Conservation (phyloP, 768 basidiomycete genomes). For the Suillus bovinus region DNA sequence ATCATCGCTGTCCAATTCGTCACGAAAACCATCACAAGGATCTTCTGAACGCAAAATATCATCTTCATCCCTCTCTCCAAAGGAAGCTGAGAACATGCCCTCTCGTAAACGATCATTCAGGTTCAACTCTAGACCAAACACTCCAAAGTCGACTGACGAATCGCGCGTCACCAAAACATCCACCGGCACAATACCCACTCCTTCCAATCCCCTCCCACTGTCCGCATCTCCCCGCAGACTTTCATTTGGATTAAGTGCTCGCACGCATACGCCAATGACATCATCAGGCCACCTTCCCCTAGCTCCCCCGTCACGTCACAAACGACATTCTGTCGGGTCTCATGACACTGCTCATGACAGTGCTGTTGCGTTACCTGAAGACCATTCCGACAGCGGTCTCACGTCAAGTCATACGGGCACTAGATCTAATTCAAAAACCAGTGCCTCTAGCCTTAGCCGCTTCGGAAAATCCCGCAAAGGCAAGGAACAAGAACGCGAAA, state of each 20-base stretch:
- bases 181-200: constrained; percentile 25
- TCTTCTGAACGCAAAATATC: constrained; percentile 25
- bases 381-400: constrained; percentile 9
- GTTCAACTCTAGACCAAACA: constrained; percentile 29
- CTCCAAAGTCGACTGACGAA: constrained; percentile 30
- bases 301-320: constrained; percentile 21
- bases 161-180: constrained; percentile 20
- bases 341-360: constrained; percentile 34
- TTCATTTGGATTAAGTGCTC: constrained; percentile 32
- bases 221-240: constrained; percentile 35
- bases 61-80: constrained; percentile 24
- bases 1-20: constrained; percentile 23
- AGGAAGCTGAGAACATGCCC: constrained; percentile 12
- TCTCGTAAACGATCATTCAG: constrained; percentile 34
- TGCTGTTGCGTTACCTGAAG: constrained; percentile 34
- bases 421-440: constrained; percentile 11
- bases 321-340: constrained; percentile 30
- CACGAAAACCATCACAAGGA: constrained; percentile 18
- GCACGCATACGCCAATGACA: constrained; percentile 30
- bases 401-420: background rate
- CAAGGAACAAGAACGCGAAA: constrained; percentile 21
- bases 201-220: constrained; percentile 31
- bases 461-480: constrained; percentile 24
- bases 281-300: constrained; percentile 30
- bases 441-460: constrained; percentile 14